A percentile compares a stretch with the other conserved stretches of the same genome.
These are phyloP conservation scores for Triticum monococcum DNA, from an alignment of 176 grass and related monocot species.

Conservation along the genomic window DNA sequence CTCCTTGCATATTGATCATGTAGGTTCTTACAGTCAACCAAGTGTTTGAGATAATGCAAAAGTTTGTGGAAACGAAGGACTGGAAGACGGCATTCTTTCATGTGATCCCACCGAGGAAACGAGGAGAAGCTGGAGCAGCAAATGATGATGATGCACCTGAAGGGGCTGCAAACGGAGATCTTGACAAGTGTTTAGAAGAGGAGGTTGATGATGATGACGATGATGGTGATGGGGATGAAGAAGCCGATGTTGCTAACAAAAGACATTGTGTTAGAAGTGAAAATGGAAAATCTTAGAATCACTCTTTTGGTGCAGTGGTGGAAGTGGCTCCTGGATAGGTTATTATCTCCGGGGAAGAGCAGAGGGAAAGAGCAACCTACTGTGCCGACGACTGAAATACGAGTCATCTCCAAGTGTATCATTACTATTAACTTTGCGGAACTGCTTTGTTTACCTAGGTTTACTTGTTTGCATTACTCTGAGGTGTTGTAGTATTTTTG, in stretches of 20 bases:
- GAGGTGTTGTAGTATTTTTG: neutral
- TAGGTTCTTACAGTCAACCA: slow-evolving; percentile 98
- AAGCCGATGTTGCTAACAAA: slow-evolving; percentile 38
- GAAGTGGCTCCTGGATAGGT: neutral
- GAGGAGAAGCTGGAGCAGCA: slow-evolving; percentile 46
- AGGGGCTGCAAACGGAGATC: slow-evolving; percentile 2
- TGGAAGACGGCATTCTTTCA: slow-evolving; percentile 95
- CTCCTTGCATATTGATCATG: neutral
- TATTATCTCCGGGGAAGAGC: neutral
- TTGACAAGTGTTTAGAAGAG: slow-evolving; percentile 4
- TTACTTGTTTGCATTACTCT: neutral
- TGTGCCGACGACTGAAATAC: slow-evolving; percentile 8
- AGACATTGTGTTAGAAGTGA: slow-evolving; percentile 50
- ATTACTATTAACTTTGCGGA: neutral
- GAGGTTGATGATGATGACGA: slow-evolving; percentile 21
- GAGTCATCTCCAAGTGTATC: neutral
- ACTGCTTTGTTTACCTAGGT: neutral
- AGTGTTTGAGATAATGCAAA: slow-evolving; percentile 94
- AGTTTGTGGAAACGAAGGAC: slow-evolving; percentile 86
- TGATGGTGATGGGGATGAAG: slow-evolving; percentile 12
- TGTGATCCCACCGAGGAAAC: slow-evolving; percentile 83
- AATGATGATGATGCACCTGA: neutral
- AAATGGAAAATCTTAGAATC: slow-evolving; percentile 30
- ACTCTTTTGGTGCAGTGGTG: slow-evolving; percentile 2
- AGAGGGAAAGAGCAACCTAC: slow-evolving; percentile 18